Evolutionary conservation across 371 early-diverging fungal genomes (phyloP), one percentile per base, ranked within the genome.

Genomic region (Chytridium lagenaria): DNA sequence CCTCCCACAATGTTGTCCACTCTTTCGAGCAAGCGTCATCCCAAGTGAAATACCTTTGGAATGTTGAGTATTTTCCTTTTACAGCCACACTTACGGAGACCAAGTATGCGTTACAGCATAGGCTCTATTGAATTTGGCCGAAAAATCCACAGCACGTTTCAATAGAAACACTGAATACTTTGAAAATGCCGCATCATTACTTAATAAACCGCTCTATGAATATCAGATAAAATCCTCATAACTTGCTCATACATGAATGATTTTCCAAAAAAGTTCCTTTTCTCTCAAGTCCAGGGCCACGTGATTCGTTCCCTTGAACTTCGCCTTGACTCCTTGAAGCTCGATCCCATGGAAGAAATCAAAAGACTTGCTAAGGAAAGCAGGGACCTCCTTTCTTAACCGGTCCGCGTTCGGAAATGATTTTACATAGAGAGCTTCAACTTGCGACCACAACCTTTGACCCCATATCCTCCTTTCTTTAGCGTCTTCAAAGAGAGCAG

Each of bases 1-100:
- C 89, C 26, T 86, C 83, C 89, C 88, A 90, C 33, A 80, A 26
- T 31, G 34, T 51, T 0, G 59, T 30, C 38, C 10, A 51, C 51
- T 69, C 70, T 38, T 52, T 67, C 3, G 38, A 67, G 49, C 39
- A 3, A 44, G 16, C 33, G 30, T 57, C 26, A 19, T 74, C 34
- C 64, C 69, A 74, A 7, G 2, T 63, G 44, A 70, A 74, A 22
- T 37, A 37, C 28, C 73, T 72, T 1, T 3, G 23, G 33, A 34
- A 36, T 22, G 50, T 50, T 36, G 40, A 1, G 26, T 23, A 30
- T n/a, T 36, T 55, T 16, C 30, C 2, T 26, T 34, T 36, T 10
- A 34, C 31, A 26, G 36, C 36, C 5, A 22, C 12, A 61, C 37
- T 61, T 34, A 44, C 66, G 40, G 66, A 40, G 66, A 40, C 66